Evolutionary conservation across 306 rosid species (phyloP).

Genomic region (Astragalus membranaceus): DNA sequence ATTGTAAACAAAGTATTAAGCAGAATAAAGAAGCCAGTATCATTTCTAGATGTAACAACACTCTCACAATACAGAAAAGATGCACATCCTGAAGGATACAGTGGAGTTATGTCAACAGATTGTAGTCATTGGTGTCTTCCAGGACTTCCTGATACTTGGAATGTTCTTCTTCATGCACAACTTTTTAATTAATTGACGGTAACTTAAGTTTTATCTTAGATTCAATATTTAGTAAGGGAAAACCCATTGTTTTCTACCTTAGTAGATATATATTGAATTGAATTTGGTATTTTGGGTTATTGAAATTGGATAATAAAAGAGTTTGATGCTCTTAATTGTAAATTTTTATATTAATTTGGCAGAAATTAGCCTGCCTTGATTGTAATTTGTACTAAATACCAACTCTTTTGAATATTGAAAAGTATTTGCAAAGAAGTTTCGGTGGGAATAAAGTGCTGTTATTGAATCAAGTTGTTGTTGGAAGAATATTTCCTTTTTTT

Average conservation of each 20-base stretch:
- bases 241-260: conserved; percentile 33
- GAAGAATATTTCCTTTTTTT: too few relatives aligned
- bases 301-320: conserved; percentile 41
- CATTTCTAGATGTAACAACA: conserved; percentile 64
- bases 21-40: conserved; percentile 68
- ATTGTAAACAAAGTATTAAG: conserved; percentile 76
- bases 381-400: conserved; percentile 19
- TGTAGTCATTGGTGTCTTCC: conserved; percentile 99
- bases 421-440: conserved; percentile 11
- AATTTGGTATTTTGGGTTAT: conserved; percentile 24
- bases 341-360: conserved; percentile 31
- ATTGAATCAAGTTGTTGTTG: not conserved
- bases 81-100: conserved; percentile 74
- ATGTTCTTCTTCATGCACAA: conserved; percentile 66
- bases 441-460: conserved; percentile 12
- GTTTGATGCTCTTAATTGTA: conserved; percentile 29
- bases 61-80: conserved; percentile 80
- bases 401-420: conserved; percentile 19
- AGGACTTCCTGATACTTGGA: conserved; percentile 96
- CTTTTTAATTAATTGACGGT: conserved; percentile 44
- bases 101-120: conserved; percentile 53
- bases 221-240: conserved; percentile 1
- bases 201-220: not conserved
- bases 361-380: conserved; percentile 13
- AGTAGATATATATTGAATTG: conserved; percentile 3